phyloP scores from a whole-genome alignment of 345 rosid species.

The Euclidium syriacum region DNA sequence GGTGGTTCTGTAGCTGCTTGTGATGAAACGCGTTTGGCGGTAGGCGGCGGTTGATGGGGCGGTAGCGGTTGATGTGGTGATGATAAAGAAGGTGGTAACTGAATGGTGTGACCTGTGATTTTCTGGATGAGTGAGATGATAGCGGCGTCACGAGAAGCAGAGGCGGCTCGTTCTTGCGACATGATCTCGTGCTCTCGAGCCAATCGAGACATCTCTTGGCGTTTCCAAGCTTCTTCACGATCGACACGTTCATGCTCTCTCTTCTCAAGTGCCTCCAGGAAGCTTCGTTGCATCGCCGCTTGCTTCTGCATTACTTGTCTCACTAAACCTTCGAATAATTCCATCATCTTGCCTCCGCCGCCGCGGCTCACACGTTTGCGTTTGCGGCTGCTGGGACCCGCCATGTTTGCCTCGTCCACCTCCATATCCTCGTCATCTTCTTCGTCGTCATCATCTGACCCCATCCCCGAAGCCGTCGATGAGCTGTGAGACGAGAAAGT shows the following conservation, averaged over 20 bases:
- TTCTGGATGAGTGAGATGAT: constrained; percentile 65
- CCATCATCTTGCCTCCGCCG: constrained; percentile 54
- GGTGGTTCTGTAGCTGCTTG: constrained; percentile 5
- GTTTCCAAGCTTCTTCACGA: constrained; percentile 79
- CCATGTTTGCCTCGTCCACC: constrained; percentile 36
- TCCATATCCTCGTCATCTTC: constrained; percentile 33
- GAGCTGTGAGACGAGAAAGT: constrained; percentile 64
- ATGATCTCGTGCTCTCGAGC: constrained; percentile 64
- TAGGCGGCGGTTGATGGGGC: constrained; percentile 19
- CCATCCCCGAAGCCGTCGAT: constrained; percentile 52
- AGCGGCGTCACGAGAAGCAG: constrained; percentile 64
- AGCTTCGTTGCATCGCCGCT: constrained; percentile 65
- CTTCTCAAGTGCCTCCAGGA: constrained; percentile 75
- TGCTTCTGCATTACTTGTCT: constrained; percentile 79
- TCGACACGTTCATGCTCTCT: constrained; percentile 72
- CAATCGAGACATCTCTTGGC: constrained; percentile 61
- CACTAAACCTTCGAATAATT: constrained; percentile 57
- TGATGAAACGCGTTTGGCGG: constrained; percentile 16
- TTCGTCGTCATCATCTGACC: constrained; percentile 42
- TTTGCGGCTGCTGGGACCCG: constrained; percentile 54
- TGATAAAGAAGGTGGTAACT: constrained; percentile 39
- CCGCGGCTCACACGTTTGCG: constrained; percentile 47
- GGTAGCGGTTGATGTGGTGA: constrained; percentile 30
- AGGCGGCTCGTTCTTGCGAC: constrained; percentile 62
- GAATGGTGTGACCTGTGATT: constrained; percentile 71